A percentile compares a stretch with the other conserved stretches of the same genome.
Evolutionary conservation across 2,329 filamentous ascomycete genomes (phyloP).

Genomic region (Lachnellula willkommii): DNA sequence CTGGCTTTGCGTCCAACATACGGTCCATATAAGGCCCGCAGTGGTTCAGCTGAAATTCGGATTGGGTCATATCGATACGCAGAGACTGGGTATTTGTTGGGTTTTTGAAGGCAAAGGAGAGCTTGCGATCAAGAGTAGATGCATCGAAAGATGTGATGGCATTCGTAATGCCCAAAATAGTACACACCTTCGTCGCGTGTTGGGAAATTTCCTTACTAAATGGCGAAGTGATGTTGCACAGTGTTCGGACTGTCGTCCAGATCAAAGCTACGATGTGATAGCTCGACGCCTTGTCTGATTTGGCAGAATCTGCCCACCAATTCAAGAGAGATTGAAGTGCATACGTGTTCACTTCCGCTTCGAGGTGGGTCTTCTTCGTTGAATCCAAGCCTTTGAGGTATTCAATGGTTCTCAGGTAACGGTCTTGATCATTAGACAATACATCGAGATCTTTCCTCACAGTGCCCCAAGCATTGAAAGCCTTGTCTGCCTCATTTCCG

Average conservation of each 20-base stretch:
- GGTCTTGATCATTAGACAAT: conserved; percentile 26
- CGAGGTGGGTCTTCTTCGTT: conserved; percentile 25
- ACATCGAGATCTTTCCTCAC: conserved; percentile 28
- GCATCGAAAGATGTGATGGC: conserved; percentile 21
- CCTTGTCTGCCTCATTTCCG: conserved; percentile 27
- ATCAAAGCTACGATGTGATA: conserved; percentile 42
- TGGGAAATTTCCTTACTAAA: conserved; percentile 38
- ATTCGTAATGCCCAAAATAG: conserved; percentile 32
- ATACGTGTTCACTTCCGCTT: conserved; percentile 37
- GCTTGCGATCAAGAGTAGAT: conserved; percentile 31
- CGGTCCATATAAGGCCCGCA: conserved; percentile 71
- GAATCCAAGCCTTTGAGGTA: conserved; percentile 30
- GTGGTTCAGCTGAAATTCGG: conserved; percentile 62
- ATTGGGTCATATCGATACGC: conserved; percentile 36
- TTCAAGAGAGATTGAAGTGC: conserved; percentile 43
- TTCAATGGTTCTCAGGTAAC: conserved; percentile 25
- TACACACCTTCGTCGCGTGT: conserved; percentile 31
- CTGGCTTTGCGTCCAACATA: conserved; percentile 63
- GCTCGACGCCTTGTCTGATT: conserved; percentile 29
- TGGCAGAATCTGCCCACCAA: conserved; percentile 42
- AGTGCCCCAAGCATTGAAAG: conserved; percentile 28
- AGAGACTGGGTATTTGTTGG: conserved; percentile 27
- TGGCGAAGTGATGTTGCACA: conserved; percentile 34
- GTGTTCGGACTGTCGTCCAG: conserved; percentile 39
- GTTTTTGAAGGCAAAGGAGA: conserved; percentile 43